Evolutionary conservation across 495 filamentous ascomycete species (phyloP), one percentile per base, ranked within the genome.

Genomic region (Amniculicola lignicola): DNA sequence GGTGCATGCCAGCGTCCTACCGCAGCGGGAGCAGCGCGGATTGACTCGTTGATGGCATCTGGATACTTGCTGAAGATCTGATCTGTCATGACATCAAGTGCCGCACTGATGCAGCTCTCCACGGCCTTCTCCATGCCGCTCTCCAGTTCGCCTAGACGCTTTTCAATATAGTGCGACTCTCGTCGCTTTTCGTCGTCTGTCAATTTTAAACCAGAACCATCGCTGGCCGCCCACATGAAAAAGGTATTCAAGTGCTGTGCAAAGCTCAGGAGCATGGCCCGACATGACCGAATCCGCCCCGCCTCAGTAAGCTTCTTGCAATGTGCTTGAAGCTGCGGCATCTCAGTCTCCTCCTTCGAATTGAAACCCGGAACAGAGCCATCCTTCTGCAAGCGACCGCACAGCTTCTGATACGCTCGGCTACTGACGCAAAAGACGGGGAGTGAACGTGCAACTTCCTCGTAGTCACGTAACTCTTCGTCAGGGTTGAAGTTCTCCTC

Each of bases 381-480:
- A 28, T 80, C 76, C 58, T 69, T 77, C 54, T 69, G 61, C 4
- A 85, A 58, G 3, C 79, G 76, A 14, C 80, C 81, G 31, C 69
- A 70, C 12, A 87, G 64, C 41, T 82, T 80, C 61, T 84, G 81
- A 56, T 82, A 86, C 0, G 75, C 81, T 28, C 72, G 67, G 38
- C 74, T 76, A 14, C 77, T 80, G 9, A 84, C 79, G 52, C 82
- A 85, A 59, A 86, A 87, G 2, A 86, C 82, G 0, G 77, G 75
- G 3, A 87, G 68, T 0, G 67, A 66, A 1, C 57, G 64, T 0
- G 79, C 80, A 4, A 85, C 62, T 39, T 79, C 65, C 1, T 74
- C 66, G 51, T 87, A 86, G 54, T 85, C 79, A n/a, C 80, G 67
- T 25, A 64, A 35, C 3, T 75, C 71, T 0, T 67, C 46, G 4